Conservation (phyloP, 306 rosid species). For the Corylus heterophylla region DNA sequence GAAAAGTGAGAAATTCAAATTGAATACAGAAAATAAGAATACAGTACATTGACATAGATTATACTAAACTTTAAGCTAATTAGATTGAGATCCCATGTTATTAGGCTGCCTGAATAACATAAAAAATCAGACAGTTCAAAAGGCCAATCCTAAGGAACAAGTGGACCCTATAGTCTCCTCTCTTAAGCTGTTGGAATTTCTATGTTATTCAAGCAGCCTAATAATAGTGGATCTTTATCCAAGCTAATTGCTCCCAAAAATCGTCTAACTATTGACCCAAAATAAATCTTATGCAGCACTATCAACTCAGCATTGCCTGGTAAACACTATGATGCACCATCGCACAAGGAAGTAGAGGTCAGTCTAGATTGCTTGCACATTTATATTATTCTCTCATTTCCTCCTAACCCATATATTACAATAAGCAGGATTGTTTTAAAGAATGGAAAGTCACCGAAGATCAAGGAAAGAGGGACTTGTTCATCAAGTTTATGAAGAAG, state of each 20-base stretch:
- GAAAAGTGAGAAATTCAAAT: too few species aligned
- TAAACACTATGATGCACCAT: constrained; percentile 56
- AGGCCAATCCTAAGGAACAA: too few species aligned
- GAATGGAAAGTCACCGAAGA: neutral
- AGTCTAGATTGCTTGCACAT: constrained; percentile 9
- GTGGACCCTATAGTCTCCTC: too few species aligned
- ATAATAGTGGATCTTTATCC: neutral
- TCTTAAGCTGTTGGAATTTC: too few species aligned
- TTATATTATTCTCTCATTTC: neutral
- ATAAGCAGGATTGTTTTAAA: constrained; percentile 27
- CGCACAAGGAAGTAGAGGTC: constrained; percentile 39
- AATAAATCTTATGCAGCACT: constrained; percentile 31
- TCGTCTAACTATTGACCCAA: neutral
- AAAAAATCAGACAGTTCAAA: too few species aligned
- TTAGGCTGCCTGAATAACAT: too few species aligned
- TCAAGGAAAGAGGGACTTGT: neutral
- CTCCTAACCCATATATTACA: neutral
- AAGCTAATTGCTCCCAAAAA: neutral
- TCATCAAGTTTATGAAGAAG: constrained; percentile 21
- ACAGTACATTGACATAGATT: too few species aligned
- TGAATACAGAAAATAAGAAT: too few species aligned
- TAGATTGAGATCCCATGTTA: too few species aligned
- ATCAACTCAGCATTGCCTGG: constrained; percentile 64
- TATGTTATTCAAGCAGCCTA: too few species aligned
- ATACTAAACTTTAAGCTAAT: too few species aligned